Evolutionary conservation across 148 eudicot species (phyloP).

Genomic region (Talinum fruticosum): DNA sequence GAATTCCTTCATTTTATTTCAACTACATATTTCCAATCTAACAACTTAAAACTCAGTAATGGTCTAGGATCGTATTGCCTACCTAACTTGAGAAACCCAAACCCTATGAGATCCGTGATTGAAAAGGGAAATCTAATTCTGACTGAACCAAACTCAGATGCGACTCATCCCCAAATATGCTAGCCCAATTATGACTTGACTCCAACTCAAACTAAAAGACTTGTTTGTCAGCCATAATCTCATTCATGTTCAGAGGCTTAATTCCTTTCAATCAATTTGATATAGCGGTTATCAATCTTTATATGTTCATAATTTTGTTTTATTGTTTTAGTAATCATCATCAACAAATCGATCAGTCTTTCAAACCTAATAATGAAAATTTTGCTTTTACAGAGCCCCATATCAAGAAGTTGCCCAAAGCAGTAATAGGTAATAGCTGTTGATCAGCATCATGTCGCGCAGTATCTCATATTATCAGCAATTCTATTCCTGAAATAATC

Average conservation of each 20-base stretch:
- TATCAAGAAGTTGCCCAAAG: neutral
- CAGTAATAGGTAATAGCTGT: neutral
- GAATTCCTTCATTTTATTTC: no score
- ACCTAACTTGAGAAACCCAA: no score
- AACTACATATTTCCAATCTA: no score
- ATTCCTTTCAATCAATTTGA: neutral
- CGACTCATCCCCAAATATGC: neutral
- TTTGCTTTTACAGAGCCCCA: neutral
- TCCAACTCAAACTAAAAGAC: neutral
- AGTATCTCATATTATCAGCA: neutral
- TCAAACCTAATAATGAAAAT: neutral
- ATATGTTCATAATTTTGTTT: no score
- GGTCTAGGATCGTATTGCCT: no score
- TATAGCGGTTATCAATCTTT: no score
- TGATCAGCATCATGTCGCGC: neutral
- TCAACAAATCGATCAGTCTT: no score
- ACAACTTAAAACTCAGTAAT: no score
- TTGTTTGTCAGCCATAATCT: no score
- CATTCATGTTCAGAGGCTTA: neutral
- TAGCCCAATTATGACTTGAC: neutral
- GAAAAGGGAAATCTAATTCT: no score
- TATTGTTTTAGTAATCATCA: no score
- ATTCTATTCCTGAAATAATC: neutral
- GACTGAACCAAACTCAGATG: neutral
- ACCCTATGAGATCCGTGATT: no score